Evolutionary conservation across 2,329 filamentous ascomycete species (phyloP), one percentile per base, ranked within the genome.

Genomic region (Simplicillium sp.): DNA sequence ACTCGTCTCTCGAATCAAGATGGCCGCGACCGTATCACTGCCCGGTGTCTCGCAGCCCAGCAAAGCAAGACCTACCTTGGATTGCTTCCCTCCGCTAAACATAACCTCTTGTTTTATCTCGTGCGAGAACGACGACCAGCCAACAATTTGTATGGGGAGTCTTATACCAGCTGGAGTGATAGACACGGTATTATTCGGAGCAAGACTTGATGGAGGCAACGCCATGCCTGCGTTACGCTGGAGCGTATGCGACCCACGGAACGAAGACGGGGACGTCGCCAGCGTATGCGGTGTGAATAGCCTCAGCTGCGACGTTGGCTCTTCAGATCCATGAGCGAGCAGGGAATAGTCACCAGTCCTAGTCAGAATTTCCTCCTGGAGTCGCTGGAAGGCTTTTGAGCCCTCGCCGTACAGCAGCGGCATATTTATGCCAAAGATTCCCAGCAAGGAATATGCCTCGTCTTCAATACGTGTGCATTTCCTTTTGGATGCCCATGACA

Each of bases 341-440:
- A 31, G 9, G 29, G 29, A 31, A 31, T 31, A 31, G 29, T 31
- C 29, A n/a, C 29, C 29, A 9, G 29, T 31, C 29, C 29, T 9
- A 9, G 29, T 31, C 29, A 31, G 29, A 18, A 49, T 45, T 29
- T 47, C 43, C 36, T 49, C 45, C 28, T 49, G 47, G 25, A 49
- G 34, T 11, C 45, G 39, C 13, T 45, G 11, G 36, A 49, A 49
- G 0, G 46, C 46, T 3, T 40, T 39, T 9, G 40, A 14, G 3
- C 46, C 47, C 25, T 49, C 47, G 14, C 45, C 47, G 29, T 46
- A 49, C 7, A 49, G 39, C 37, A 49, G 37, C 4, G 47, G 41
- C 41, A 49, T 47, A 31, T 46, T 44, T 8, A 49, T 37, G n/a
- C 36, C 39, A 15, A 49, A 47, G 5, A 49, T 34, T 12, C 47